phyloP scores from a whole-genome alignment of 768 basidiomycete genomes.

The Lactarius trivialis region DNA sequence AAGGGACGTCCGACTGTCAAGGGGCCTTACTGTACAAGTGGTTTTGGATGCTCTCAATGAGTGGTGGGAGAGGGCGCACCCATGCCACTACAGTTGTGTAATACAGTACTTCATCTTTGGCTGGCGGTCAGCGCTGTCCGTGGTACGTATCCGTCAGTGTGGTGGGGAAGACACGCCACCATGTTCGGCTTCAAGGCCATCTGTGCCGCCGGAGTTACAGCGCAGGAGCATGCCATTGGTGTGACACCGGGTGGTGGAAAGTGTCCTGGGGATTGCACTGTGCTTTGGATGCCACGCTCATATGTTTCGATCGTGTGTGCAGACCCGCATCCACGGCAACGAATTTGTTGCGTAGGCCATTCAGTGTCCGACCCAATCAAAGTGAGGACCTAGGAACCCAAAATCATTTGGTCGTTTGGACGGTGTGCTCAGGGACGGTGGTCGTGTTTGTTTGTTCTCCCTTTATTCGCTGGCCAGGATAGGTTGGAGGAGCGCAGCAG shows the following conservation, averaged over 20 bases:
- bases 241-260: not conserved
- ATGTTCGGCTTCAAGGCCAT: not conserved
- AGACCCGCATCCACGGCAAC: not conserved
- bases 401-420: not conserved
- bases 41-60: not conserved
- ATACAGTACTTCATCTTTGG: no score
- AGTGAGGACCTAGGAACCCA: no score
- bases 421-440: not conserved
- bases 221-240: not conserved
- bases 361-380: not conserved
- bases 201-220: not conserved
- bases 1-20: slow-evolving; percentile 15
- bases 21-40: slow-evolving; percentile 6
- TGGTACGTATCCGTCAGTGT: not conserved
- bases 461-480: not conserved
- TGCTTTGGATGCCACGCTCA: not conserved
- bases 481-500: not conserved
- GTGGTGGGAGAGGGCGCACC: not conserved
- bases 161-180: not conserved
- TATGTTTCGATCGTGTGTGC: not conserved
- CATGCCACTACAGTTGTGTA: not conserved
- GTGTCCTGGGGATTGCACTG: not conserved
- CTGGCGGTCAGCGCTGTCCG: not conserved
- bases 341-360: not conserved
- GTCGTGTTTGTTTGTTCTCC: not conserved